Evolutionary conservation across 768 basidiomycete species (phyloP).

Genomic region (Rhizopogon sp.): DNA sequence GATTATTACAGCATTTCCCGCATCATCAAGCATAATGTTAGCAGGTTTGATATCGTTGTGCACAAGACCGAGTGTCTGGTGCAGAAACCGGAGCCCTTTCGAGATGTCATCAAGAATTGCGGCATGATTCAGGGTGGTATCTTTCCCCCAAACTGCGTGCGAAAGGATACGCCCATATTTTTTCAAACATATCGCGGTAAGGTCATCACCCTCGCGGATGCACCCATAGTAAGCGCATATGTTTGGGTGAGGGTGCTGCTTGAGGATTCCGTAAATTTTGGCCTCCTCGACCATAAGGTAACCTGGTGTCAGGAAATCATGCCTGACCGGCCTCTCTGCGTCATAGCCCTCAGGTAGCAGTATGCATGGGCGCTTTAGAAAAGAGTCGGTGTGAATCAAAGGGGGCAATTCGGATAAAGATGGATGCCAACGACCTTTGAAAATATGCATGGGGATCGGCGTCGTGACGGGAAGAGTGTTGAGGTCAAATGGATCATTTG

Average conservation of each 20-base stretch:
- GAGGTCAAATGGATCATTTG: neutral
- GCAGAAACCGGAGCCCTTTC: constrained; percentile 15
- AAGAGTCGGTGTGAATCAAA: no score
- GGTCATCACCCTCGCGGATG: constrained; percentile 8
- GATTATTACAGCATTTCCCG: constrained; percentile 16
- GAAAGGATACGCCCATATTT: neutral
- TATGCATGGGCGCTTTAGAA: no score
- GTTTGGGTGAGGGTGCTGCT: constrained; percentile 13
- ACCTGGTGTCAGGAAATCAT: neutral
- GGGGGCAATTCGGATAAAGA: no score
- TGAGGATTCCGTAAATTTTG: neutral
- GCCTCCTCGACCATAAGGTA: neutral
- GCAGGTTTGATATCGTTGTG: constrained; percentile 21
- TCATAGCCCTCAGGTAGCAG: neutral
- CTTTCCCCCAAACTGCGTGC: neutral
- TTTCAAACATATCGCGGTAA: constrained; percentile 13
- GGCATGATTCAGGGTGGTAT: neutral
- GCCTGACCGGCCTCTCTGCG: neutral
- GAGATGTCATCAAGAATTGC: constrained; percentile 9
- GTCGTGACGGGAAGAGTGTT: neutral
- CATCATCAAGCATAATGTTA: constrained; percentile 15
- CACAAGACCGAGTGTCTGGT: constrained; percentile 20
- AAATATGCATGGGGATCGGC: no score
- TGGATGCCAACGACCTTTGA: no score
- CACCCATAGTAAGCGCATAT: constrained; percentile 17